Percentiles rank a stretch among this genome's conserved stretches.
Conservation (phyloP, 257 asterid genomes). For the Rauvolfia tetraphylla region DNA sequence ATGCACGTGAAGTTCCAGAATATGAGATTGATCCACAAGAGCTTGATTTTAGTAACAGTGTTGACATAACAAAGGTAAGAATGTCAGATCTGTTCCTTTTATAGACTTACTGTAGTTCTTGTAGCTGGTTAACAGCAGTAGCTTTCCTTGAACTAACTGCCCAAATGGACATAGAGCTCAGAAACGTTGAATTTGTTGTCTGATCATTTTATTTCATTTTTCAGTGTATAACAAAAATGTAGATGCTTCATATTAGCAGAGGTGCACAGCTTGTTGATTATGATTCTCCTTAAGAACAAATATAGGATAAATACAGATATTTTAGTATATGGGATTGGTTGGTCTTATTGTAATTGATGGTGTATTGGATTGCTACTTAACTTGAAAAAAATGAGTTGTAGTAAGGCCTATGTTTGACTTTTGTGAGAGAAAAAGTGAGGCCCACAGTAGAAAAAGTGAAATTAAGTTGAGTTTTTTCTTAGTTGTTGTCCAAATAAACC, state of each 20-base stretch:
- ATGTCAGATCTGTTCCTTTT: not conserved
- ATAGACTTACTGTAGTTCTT: not conserved
- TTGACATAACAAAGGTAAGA: slow-evolving; percentile 71
- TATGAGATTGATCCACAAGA: slow-evolving; percentile 76
- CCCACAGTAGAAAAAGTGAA: too few species aligned
- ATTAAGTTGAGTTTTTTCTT: too few species aligned
- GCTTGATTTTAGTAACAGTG: slow-evolving; percentile 77
- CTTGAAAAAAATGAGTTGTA: too few species aligned
- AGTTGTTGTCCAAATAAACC: too few species aligned
- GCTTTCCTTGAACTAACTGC: not conserved
- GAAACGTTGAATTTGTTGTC: not conserved
- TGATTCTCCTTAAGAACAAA: not conserved
- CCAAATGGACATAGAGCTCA: not conserved
- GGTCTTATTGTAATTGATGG: not conserved
- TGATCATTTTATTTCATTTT: not conserved
- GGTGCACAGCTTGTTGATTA: not conserved
- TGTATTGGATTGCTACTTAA: too few species aligned
- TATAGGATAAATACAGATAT: not conserved
- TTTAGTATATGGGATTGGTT: not conserved
- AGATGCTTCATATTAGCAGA: not conserved
- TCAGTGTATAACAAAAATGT: not conserved
- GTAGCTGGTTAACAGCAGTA: not conserved
- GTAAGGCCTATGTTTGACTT: too few species aligned
- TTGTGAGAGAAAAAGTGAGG: too few species aligned
- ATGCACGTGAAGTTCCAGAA: slow-evolving; percentile 77